A percentile compares a stretch with the other conserved stretches of the same genome.
Evolutionary conservation across 306 rosid genomes (phyloP).

Genomic region (Rosa persica): DNA sequence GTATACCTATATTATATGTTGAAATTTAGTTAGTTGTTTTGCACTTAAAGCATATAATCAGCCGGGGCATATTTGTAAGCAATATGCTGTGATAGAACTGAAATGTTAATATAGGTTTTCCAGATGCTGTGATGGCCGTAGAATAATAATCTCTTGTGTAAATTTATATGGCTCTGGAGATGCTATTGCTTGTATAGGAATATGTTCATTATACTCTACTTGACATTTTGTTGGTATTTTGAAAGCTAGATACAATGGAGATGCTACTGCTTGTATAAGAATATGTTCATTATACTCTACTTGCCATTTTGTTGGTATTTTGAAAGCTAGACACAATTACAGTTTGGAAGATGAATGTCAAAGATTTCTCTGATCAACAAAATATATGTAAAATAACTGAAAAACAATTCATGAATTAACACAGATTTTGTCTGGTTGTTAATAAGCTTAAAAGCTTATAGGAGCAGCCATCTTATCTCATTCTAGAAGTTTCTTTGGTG

Average conservation of each 20-base stretch:
- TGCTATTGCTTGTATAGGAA: not conserved
- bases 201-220: conserved; percentile 3
- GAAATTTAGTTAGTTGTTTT: not conserved
- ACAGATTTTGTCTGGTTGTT: not conserved
- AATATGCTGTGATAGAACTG: not conserved
- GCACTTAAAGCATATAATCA: not conserved
- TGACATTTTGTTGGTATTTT: not conserved
- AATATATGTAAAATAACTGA: not conserved
- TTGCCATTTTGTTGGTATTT: conserved; percentile 4
- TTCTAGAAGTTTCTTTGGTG: not conserved
- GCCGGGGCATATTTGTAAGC: not conserved
- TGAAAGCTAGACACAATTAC: not conserved
- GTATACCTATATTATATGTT: not conserved
- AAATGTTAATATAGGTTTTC: not conserved
- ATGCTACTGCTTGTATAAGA: too few species aligned
- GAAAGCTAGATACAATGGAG: not conserved
- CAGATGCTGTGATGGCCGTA: conserved; percentile 1
- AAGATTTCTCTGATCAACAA: not conserved
- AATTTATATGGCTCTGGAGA: not conserved
- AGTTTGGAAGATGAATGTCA: not conserved
- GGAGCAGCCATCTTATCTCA: not conserved
- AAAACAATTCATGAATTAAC: not conserved
- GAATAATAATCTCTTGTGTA: not conserved
- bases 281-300: not conserved
- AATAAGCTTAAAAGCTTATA: not conserved